Evolutionary conservation across 257 asterid genomes (phyloP).

Genomic region (Nicotiana tomentosiformis): DNA sequence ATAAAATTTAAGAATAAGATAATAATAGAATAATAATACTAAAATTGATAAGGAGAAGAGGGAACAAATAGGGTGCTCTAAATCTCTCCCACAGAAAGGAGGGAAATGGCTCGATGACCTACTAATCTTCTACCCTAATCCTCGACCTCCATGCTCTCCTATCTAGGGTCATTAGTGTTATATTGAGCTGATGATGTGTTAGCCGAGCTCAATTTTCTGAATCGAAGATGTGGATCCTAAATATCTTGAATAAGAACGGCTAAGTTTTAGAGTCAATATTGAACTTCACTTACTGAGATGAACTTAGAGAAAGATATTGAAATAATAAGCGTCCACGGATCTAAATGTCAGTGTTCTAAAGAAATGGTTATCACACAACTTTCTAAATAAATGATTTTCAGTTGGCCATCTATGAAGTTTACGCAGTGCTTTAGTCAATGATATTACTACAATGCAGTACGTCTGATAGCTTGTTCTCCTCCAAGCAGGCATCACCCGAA

Average conservation of each 20-base stretch:
- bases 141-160: no score
- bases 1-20: no score
- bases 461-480: background rate
- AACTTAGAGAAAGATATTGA: background rate
- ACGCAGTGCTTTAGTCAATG: background rate
- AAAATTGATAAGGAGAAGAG: no score
- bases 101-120: no score
- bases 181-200: slow-evolving; percentile 4
- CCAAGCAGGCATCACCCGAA: slow-evolving; percentile 33
- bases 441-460: background rate
- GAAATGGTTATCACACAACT: background rate
- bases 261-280: background rate
- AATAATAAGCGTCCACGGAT: background rate
- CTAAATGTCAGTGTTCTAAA: background rate
- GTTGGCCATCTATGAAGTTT: background rate
- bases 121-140: no score
- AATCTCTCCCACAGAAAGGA: no score
- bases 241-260: background rate
- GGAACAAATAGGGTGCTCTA: no score
- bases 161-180: background rate
- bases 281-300: background rate
- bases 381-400: background rate
- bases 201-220: background rate
- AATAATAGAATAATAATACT: no score
- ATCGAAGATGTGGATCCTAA: background rate